Conservation (phyloP, 2,329 filamentous ascomycete species). For the Arthrobotrys iridis region DNA sequence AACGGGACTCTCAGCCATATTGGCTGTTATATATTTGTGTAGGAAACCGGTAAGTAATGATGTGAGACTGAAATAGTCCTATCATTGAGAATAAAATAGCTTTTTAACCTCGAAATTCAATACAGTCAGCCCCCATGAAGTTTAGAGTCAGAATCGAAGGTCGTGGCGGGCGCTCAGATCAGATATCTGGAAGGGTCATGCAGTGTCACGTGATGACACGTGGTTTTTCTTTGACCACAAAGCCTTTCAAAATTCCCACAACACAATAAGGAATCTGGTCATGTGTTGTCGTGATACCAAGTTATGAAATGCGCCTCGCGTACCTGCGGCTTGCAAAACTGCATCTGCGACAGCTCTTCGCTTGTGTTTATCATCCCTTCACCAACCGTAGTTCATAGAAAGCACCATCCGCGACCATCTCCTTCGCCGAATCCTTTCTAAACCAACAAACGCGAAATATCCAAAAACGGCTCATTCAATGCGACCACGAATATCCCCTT, state of each 20-base stretch:
- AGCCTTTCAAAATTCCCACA: too few species aligned
- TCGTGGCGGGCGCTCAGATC: too few species aligned
- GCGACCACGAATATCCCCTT: slow-evolving; percentile 12
- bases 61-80: neutral
- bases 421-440: too few species aligned
- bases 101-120: too few species aligned
- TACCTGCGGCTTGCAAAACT: neutral
- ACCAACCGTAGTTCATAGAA: neutral
- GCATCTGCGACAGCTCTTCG: neutral
- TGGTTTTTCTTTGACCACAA: too few species aligned
- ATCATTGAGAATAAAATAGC: too few species aligned
- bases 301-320: neutral
- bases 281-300: too few species aligned
- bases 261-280: too few species aligned
- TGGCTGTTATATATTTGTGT: neutral
- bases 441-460: neutral
- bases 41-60: neutral
- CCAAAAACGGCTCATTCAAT: slow-evolving; percentile 12
- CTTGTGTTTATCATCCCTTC: slow-evolving; percentile 1
- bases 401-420: neutral
- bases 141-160: too few species aligned
- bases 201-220: too few species aligned
- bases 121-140: too few species aligned
- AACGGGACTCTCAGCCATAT: neutral
- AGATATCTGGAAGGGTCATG: too few species aligned